Evolutionary conservation across 2,329 filamentous ascomycete species (phyloP), one percentile per base, ranked within the genome.

Genomic region (Immersiporthe knoxdaviesiana): DNA sequence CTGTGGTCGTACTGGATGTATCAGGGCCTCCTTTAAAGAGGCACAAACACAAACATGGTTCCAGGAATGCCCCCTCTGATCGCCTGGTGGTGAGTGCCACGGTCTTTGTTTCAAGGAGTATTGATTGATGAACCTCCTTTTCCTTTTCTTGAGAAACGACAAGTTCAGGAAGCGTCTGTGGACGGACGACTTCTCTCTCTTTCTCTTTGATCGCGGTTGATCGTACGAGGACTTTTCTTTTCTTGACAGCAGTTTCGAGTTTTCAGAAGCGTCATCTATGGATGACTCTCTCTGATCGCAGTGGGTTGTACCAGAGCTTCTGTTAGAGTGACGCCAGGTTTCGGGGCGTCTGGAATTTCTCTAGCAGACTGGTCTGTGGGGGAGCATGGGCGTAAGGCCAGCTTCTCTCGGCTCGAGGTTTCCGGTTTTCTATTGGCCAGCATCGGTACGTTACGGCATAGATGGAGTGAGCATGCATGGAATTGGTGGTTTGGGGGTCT

Each of bases 1-100:
- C 72, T 83, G 8, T 81, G 81, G 6, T 75, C 78, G 7, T 88
- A 85, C 78, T 87, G 82, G 83, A 68, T 77, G 41, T 74, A 79
- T 21, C 65, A 69, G 60, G 68, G 66, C 12, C 56, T 68, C 24
- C 73, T 72, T 68, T 74, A 69, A n/a, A n/a, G 63, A 27, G 63
- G 44, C 44, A 32, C 12, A 35, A 35, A 35, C 35, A 35, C 35
- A 2, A n/a, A n/a, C 14, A 18, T 30, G 21, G 32, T 11, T n/a
- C 50, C 16, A 24, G 35, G 27, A 39, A n/a, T n/a, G n/a, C n/a
- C n/a, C n/a, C n/a, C n/a, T n/a, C n/a, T n/a, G n/a, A n/a, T n/a
- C n/a, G n/a, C n/a, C n/a, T n/a, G n/a, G n/a, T n/a, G n/a, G n/a
- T n/a, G n/a, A n/a, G n/a, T n/a, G n/a, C n/a, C n/a, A n/a, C n/a